phyloP scores from a whole-genome alignment of 306 rosid species.

The Boehmeria nivea region DNA sequence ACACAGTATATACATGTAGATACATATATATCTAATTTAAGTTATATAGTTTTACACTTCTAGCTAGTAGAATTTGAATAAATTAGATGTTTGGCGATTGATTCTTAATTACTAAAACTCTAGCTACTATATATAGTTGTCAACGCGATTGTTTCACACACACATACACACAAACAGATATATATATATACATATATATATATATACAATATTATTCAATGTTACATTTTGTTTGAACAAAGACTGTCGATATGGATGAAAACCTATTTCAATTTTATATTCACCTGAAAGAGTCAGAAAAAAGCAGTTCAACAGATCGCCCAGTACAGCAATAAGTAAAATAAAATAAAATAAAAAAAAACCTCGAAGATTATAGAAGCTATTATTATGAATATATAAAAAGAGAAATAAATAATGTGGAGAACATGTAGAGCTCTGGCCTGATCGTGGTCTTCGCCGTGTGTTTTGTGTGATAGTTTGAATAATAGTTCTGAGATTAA shows the following conservation, averaged over 20 bases:
- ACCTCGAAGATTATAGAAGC: not conserved
- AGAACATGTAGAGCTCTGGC: conserved; percentile 15
- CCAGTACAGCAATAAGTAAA: not conserved
- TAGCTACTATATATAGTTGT: too few relatives aligned
- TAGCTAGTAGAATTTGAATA: not conserved
- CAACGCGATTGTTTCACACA: not conserved
- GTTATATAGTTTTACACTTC: not conserved
- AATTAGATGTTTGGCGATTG: not conserved
- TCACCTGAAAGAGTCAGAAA: not conserved
- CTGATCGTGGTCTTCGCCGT: conserved; percentile 22
- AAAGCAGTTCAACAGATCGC: conserved; percentile 24
- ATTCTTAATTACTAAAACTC: not conserved
- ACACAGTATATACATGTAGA: too few relatives aligned
- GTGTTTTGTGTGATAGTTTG: conserved; percentile 7
- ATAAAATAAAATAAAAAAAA: not conserved
- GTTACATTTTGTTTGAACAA: conserved; percentile 3
- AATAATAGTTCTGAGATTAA: not conserved
- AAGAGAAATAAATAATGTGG: not conserved
- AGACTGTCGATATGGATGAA: not conserved
- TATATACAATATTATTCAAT: not conserved
- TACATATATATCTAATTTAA: not conserved
- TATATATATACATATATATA: too few relatives aligned
- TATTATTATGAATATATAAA: too few relatives aligned
- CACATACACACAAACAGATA: not conserved
- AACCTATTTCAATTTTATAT: not conserved